These are phyloP conservation scores for Scedosporium boydii DNA, from an alignment of 2,329 filamentous ascomycete genomes.

Conservation along the genomic window DNA sequence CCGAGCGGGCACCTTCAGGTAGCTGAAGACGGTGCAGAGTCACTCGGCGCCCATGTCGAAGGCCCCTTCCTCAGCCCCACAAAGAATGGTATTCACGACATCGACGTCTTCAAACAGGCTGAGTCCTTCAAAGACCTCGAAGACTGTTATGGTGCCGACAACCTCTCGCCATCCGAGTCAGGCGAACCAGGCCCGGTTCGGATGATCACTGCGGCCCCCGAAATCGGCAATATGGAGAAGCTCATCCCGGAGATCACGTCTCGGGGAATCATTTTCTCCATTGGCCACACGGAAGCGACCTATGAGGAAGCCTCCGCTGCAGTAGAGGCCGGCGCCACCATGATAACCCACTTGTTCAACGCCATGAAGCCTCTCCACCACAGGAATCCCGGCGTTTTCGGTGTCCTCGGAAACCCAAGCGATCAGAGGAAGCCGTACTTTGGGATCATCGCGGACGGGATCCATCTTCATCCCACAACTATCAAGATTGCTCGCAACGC, in stretches of 20 bases:
- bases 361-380: slow-evolving; percentile 87
- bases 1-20: slow-evolving; percentile 54
- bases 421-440: slow-evolving; percentile 60
- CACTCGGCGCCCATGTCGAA: slow-evolving; percentile 82
- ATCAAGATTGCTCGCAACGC: slow-evolving; percentile 85
- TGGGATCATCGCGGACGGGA: slow-evolving; percentile 83
- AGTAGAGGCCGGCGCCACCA: slow-evolving; percentile 65
- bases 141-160: slow-evolving; percentile 61
- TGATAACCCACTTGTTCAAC: slow-evolving; percentile 93
- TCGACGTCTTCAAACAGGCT: slow-evolving; percentile 58
- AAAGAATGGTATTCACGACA: slow-evolving; percentile 81
- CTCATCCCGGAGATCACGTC: slow-evolving; percentile 58
- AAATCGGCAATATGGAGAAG: slow-evolving; percentile 59
- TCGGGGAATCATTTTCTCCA: slow-evolving; percentile 63
- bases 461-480: slow-evolving; percentile 79
- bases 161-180: slow-evolving; percentile 39
- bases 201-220: slow-evolving; percentile 81
- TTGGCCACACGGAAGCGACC: slow-evolving; percentile 80
- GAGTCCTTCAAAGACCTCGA: slow-evolving; percentile 56
- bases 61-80: slow-evolving; percentile 76
- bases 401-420: slow-evolving; percentile 63
- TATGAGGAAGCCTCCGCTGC: slow-evolving; percentile 71
- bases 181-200: slow-evolving; percentile 45
- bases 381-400: slow-evolving; percentile 84
- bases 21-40: slow-evolving; percentile 67